Percentiles rank a stretch among this genome's conserved stretches.
Conservation (phyloP, 345 rosid genomes). For the thale cress (Arabidopsis thaliana) region TAIR10.1 NC_003070.9:6662501-6663000, state of each 20-base stretch:
- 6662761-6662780: conserved; percentile 40
- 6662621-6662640: neutral
- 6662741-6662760: conserved; percentile 43
- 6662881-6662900: conserved; percentile 25
- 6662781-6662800: conserved; percentile 30
- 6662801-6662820: neutral
- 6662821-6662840: conserved; percentile 18
- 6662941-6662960: conserved; percentile 37
- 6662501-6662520: conserved; percentile 29
- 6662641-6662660: conserved; percentile 18
- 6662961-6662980: neutral
- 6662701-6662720: conserved; percentile 53
- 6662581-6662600: neutral
- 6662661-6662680: conserved; percentile 13
- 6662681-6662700: conserved; percentile 8
- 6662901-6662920: conserved; percentile 42
- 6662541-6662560: conserved; percentile 39
- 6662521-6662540: conserved; percentile 10
- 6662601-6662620: conserved; percentile 5
- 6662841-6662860: neutral
- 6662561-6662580: conserved; percentile 35
- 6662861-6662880: conserved; percentile 40
- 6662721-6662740: conserved; percentile 54
- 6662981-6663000: conserved; percentile 58
- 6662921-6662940: conserved; percentile 31